Percentiles rank a stretch among this genome's conserved stretches.
Conservation (phyloP, 176 grass and related monocot species). For the Hordeum vulgare region MorexV3_pseudomolecules_assembly NC_058519.1:583101149-583101648, state of each 20-base stretch:
- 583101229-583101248: slow-evolving; percentile 28
- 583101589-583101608: background rate
- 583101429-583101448: background rate
- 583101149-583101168: slow-evolving; percentile 22
- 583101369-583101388: background rate
- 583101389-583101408: background rate
- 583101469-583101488: background rate
- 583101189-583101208: slow-evolving; percentile 34
- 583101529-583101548: background rate
- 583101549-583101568: background rate
- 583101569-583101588: background rate
- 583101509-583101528: background rate
- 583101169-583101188: slow-evolving; percentile 42
- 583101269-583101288: slow-evolving; percentile 20
- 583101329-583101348: slow-evolving; percentile 1
- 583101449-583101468: background rate
- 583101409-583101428: slow-evolving; percentile 18
- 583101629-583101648: background rate
- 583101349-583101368: background rate
- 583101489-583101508: background rate
- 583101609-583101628: background rate
- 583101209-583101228: slow-evolving; percentile 22
- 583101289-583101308: slow-evolving; percentile 23
- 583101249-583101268: slow-evolving; percentile 1
- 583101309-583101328: slow-evolving; percentile 19